Percentiles rank a stretch among this genome's conserved stretches.
Conservation (phyloP, 257 asterid species). For the Nicotiana obtusifolia region DNA sequence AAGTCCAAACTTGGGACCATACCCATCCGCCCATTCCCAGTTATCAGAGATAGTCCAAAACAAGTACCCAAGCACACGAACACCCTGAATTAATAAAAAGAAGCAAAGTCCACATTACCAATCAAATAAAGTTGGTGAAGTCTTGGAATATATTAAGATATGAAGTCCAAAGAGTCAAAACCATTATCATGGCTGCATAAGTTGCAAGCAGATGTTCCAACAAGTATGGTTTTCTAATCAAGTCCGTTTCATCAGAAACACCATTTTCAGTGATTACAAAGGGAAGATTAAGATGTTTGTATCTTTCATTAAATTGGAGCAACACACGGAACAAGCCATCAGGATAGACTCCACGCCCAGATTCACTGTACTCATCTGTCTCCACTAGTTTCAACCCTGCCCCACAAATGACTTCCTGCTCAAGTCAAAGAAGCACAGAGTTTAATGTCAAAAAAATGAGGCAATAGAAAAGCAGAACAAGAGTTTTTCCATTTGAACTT, state of each 20-base stretch:
- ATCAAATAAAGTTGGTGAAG: not conserved
- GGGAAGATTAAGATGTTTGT: conserved; percentile 69
- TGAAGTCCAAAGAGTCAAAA: conserved; percentile 21
- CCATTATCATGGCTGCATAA: conserved; percentile 79
- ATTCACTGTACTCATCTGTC: conserved; percentile 89
- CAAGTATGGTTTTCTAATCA: conserved; percentile 82
- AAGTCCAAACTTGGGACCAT: conserved; percentile 96
- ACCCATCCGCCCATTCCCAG: conserved; percentile 99
- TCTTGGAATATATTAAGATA: not conserved
- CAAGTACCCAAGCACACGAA: conserved; percentile 77
- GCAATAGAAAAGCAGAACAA: not conserved
- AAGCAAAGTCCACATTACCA: conserved; percentile 7
- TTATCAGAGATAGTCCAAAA: conserved; percentile 99
- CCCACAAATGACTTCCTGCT: conserved; percentile 80
- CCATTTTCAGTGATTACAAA: conserved; percentile 83
- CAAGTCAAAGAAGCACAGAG: conserved; percentile 17
- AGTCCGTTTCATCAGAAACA: conserved; percentile 75
- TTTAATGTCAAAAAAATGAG: not conserved
- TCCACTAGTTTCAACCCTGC: conserved; percentile 81
- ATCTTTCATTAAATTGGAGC: conserved; percentile 74
- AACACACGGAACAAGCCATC: conserved; percentile 84
- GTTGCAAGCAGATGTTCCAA: conserved; percentile 84
- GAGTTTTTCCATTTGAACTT: not conserved
- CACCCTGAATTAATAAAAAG: conserved; percentile 45
- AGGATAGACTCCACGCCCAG: conserved; percentile 97